A percentile compares a stretch with the other conserved stretches of the same genome.
Conservation (phyloP, 2,329 filamentous ascomycete species). For the Penicillium vulpinum region DNA sequence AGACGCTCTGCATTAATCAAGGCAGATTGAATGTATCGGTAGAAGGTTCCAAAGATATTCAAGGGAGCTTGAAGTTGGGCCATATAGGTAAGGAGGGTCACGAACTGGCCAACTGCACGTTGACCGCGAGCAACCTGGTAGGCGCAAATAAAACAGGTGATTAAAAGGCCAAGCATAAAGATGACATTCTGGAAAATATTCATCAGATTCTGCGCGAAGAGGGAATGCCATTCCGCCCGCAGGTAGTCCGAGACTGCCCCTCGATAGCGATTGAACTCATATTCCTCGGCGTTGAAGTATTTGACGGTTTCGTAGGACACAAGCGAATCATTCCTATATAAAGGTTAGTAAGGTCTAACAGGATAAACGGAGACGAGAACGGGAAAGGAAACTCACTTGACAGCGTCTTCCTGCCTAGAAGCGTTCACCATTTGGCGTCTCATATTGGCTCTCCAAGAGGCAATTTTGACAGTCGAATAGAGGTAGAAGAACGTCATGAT, state of each 20-base stretch:
- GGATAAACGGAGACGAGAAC: not conserved
- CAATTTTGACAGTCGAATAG: slow-evolving; percentile 57
- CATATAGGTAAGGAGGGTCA: slow-evolving; percentile 73
- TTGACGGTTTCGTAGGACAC: slow-evolving; percentile 91
- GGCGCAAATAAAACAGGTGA: slow-evolving; percentile 69
- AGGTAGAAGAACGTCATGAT: slow-evolving; percentile 55
- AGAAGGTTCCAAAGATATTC: slow-evolving; percentile 65
- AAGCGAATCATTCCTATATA: slow-evolving; percentile 76
- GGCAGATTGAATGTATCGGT: slow-evolving; percentile 55
- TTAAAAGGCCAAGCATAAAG: slow-evolving; percentile 66
- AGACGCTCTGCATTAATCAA: slow-evolving; percentile 42
- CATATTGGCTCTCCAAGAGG: slow-evolving; percentile 81
- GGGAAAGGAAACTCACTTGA: slow-evolving; percentile 60
- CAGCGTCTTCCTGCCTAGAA: slow-evolving; percentile 85
- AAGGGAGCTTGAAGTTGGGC: slow-evolving; percentile 69
- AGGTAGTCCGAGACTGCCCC: slow-evolving; percentile 63
- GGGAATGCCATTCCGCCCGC: slow-evolving; percentile 70
- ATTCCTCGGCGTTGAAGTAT: slow-evolving; percentile 77
- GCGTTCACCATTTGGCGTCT: slow-evolving; percentile 88
- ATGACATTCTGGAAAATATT: slow-evolving; percentile 74
- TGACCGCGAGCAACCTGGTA: slow-evolving; percentile 63
- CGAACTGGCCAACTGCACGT: slow-evolving; percentile 66
- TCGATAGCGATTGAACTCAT: slow-evolving; percentile 70
- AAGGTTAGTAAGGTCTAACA: not conserved
- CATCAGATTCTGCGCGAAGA: slow-evolving; percentile 69